Evolutionary conservation across 2,329 filamentous ascomycete genomes (phyloP).

Genomic region (Beauveria australis): DNA sequence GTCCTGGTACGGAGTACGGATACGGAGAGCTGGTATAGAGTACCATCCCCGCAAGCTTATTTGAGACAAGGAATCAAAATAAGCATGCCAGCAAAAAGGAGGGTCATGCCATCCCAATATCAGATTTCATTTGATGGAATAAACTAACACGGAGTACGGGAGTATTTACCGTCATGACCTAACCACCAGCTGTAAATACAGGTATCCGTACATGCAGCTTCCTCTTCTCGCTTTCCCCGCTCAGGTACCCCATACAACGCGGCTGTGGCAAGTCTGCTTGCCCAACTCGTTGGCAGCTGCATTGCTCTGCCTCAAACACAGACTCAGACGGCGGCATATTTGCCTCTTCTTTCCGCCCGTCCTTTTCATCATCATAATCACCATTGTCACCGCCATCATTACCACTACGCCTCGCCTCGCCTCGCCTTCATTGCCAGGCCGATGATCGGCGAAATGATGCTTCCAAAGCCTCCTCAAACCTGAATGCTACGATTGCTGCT

Average conservation of each 20-base stretch:
- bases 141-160: too few relatives aligned
- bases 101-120: neutral
- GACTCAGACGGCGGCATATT: neutral
- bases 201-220: too few relatives aligned
- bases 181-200: too few relatives aligned
- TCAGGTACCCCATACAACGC: neutral
- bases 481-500: neutral
- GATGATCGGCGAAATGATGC: neutral
- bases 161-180: too few relatives aligned
- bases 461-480: neutral
- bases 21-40: too few relatives aligned
- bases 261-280: neutral
- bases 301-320: constrained; percentile 5
- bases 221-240: too few relatives aligned
- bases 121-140: neutral
- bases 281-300: neutral
- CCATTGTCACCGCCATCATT: neutral
- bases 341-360: too few relatives aligned
- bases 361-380: neutral
- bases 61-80: neutral
- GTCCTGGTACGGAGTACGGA: too few relatives aligned
- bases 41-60: neutral
- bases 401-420: neutral
- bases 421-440: neutral
- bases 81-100: neutral